These are phyloP conservation scores for Limonomyces culmigenus DNA, from an alignment of 1,284 basidiomycete genomes.

Conservation along the genomic window DNA sequence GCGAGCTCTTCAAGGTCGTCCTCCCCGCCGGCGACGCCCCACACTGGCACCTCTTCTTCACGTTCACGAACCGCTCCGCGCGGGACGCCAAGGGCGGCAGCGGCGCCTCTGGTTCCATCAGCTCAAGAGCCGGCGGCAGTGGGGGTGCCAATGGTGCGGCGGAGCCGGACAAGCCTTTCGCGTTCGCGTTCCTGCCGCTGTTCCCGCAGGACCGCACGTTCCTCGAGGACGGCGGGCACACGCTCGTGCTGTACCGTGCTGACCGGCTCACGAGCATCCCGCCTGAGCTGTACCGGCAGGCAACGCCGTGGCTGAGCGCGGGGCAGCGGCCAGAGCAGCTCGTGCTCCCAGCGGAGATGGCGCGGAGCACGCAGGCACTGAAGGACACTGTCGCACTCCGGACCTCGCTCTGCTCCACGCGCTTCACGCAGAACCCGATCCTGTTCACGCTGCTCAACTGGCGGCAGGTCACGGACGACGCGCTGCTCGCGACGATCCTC, in stretches of 20 bases:
- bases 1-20: slow-evolving; percentile 82
- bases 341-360: slow-evolving; percentile 41
- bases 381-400: slow-evolving; percentile 73
- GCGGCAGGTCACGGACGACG: slow-evolving; percentile 55
- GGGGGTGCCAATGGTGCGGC: slow-evolving; percentile 16
- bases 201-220: slow-evolving; percentile 69
- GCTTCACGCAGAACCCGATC: slow-evolving; percentile 84
- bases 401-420: slow-evolving; percentile 84
- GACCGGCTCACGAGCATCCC: slow-evolving; percentile 48
- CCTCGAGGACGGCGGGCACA: slow-evolving; percentile 83
- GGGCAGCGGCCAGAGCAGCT: slow-evolving; percentile 44
- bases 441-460: slow-evolving; percentile 75
- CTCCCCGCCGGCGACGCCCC: slow-evolving; percentile 56
- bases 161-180: slow-evolving; percentile 71
- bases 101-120: too few species aligned
- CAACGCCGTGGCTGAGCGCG: slow-evolving; percentile 37
- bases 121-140: too few species aligned
- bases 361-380: slow-evolving; percentile 48
- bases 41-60: slow-evolving; percentile 87
- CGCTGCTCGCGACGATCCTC: slow-evolving; percentile 57
- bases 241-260: slow-evolving; percentile 67
- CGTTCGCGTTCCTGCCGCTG: slow-evolving; percentile 84
- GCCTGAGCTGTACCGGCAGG: slow-evolving; percentile 54
- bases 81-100: slow-evolving; percentile 23
- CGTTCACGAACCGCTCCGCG: slow-evolving; percentile 68